Conservation (phyloP, 805 yeast species). For the Debaryomyces prosopidis region DNA sequence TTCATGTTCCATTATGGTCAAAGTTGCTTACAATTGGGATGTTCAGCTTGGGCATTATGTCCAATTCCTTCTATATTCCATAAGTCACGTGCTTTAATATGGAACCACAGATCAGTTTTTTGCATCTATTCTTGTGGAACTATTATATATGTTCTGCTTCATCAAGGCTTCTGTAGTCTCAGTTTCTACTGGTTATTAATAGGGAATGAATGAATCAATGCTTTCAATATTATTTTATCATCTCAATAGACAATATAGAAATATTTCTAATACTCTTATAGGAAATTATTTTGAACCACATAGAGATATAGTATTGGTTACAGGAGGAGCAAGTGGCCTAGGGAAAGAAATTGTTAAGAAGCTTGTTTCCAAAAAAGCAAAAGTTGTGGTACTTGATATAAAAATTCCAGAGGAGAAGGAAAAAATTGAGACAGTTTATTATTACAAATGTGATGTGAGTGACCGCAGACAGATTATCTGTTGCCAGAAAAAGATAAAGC, state of each 20-base stretch:
- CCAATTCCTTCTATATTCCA: too few species aligned
- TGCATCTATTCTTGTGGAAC: slow-evolving; percentile 2
- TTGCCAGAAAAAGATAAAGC: slow-evolving; percentile 39
- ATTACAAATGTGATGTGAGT: slow-evolving; percentile 72
- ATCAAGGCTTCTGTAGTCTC: too few species aligned
- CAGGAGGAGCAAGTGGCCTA: slow-evolving; percentile 84
- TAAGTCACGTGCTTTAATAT: background rate
- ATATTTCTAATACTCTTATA: slow-evolving; percentile 38
- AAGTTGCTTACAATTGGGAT: background rate
- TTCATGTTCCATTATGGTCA: slow-evolving; percentile 5
- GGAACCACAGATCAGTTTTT: background rate
- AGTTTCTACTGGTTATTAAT: background rate
- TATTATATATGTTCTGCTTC: background rate
- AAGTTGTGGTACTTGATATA: slow-evolving; percentile 69
- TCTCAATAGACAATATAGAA: slow-evolving; percentile 22
- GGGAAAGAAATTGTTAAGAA: slow-evolving; percentile 61
- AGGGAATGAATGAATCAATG: background rate
- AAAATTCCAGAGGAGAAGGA: slow-evolving; percentile 35
- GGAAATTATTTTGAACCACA: slow-evolving; percentile 55
- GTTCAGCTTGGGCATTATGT: too few species aligned
- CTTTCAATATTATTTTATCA: slow-evolving; percentile 9
- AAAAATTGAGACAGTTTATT: slow-evolving; percentile 44
- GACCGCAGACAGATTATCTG: slow-evolving; percentile 43
- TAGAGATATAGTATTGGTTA: slow-evolving; percentile 66
- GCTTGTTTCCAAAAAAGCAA: slow-evolving; percentile 45